These are phyloP conservation scores for Austropuccinia psidii DNA, from an alignment of 1,284 basidiomycete genomes.

Conservation along the genomic window DNA sequence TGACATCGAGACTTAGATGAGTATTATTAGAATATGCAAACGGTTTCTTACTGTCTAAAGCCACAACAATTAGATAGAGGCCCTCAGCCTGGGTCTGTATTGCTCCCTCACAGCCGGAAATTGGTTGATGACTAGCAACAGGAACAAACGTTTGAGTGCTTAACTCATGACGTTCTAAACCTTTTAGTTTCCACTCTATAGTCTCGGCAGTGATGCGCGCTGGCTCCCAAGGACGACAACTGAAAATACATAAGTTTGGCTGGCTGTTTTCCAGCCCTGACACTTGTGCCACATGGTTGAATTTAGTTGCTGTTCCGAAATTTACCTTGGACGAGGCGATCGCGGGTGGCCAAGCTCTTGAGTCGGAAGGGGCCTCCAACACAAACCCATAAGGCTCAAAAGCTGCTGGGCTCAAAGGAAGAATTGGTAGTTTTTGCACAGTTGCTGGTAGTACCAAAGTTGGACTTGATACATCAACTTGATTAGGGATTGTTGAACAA, in stretches of 20 bases:
- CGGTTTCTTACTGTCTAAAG: constrained; percentile 60
- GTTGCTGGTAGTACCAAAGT: constrained; percentile 43
- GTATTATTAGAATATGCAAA: too few relatives aligned
- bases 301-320: constrained; percentile 77
- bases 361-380: constrained; percentile 69
- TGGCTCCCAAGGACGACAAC: constrained; percentile 39
- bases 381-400: constrained; percentile 77
- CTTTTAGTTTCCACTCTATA: constrained; percentile 58
- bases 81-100: constrained; percentile 52
- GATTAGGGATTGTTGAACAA: constrained; percentile 38
- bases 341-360: constrained; percentile 59
- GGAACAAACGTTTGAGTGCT: constrained; percentile 70
- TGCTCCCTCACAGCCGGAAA: constrained; percentile 48
- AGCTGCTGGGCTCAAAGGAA: constrained; percentile 70
- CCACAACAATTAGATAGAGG: constrained; percentile 72
- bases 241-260: constrained; percentile 49
- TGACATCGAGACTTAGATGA: too few relatives aligned
- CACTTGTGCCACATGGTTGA: constrained; percentile 70
- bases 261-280: constrained; percentile 57
- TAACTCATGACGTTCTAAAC: constrained; percentile 46
- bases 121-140: constrained; percentile 56
- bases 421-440: constrained; percentile 54
- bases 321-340: constrained; percentile 71
- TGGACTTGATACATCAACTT: neutral
- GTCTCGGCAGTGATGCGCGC: constrained; percentile 54